A percentile compares a stretch with the other conserved stretches of the same genome.
Conservation (phyloP, 139 green algal genomes). For the Penium margaritaceum region DNA sequence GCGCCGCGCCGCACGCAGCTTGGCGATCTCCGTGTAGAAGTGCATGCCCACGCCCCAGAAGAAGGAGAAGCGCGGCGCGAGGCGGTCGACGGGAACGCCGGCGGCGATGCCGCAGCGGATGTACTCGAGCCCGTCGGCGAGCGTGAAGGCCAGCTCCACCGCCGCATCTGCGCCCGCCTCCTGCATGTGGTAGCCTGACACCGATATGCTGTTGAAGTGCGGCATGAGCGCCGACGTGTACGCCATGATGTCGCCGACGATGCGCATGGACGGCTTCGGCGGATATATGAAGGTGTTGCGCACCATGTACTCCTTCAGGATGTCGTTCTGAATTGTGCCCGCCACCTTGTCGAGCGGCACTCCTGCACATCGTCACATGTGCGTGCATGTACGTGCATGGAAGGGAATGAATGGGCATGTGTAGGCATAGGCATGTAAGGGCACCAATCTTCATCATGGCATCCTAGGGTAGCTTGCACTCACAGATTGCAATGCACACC, state of each 20-base stretch:
- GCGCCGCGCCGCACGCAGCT: conserved; percentile 58
- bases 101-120: conserved; percentile 50
- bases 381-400: not conserved
- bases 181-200: conserved; percentile 68
- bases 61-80: conserved; percentile 45
- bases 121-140: conserved; percentile 67
- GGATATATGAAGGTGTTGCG: conserved; percentile 75
- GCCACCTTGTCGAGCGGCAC: conserved; percentile 35
- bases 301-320: conserved; percentile 77
- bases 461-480: not conserved
- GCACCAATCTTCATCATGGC: not conserved
- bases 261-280: conserved; percentile 59
- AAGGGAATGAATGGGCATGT: too few species aligned
- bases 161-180: conserved; percentile 34
- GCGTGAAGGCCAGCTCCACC: conserved; percentile 62
- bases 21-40: conserved; percentile 64
- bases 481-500: not conserved
- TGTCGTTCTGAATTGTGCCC: conserved; percentile 73
- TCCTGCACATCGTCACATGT: conserved; percentile 24
- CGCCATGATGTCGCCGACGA: conserved; percentile 65
- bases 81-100: conserved; percentile 55
- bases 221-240: conserved; percentile 56
- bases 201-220: conserved; percentile 64
- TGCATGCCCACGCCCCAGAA: conserved; percentile 64
- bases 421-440: too few species aligned